Conservation (phyloP, 805 yeast species). For the Candida saitoana region DNA sequence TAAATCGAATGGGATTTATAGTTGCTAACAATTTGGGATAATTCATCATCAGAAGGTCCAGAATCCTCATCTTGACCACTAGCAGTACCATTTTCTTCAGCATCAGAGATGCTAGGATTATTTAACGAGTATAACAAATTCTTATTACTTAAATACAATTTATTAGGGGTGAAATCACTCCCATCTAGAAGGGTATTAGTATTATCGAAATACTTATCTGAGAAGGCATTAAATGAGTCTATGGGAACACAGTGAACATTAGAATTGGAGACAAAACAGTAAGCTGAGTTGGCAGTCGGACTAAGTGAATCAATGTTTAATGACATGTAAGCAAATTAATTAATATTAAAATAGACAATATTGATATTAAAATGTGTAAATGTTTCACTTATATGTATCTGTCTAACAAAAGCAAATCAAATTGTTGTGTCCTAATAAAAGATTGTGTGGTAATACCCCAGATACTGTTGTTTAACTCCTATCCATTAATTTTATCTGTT, state of each 20-base stretch:
- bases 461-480: too few species aligned
- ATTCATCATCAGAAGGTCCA: slow-evolving; percentile 6
- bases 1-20: slow-evolving; percentile 48
- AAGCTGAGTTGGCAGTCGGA: slow-evolving; percentile 15
- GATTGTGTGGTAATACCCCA: too few species aligned
- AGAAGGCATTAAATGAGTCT: slow-evolving; percentile 13
- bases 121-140: slow-evolving; percentile 33
- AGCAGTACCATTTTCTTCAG: slow-evolving; percentile 19
- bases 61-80: neutral
- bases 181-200: slow-evolving; percentile 6
- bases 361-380: too few species aligned
- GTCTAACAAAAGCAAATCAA: too few species aligned
- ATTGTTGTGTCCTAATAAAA: too few species aligned
- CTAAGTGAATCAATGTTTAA: neutral
- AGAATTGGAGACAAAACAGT: slow-evolving; percentile 25
- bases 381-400: too few species aligned
- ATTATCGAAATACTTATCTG: slow-evolving; percentile 6
- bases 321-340: too few species aligned
- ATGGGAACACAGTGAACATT: slow-evolving; percentile 25
- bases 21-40: slow-evolving; percentile 11
- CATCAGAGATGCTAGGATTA: slow-evolving; percentile 32
- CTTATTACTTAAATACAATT: slow-evolving; percentile 17
- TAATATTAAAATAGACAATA: too few species aligned
- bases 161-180: slow-evolving; percentile 11
- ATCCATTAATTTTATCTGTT: too few species aligned